phyloP scores from a whole-genome alignment of 176 grass and related monocot genomes.

The Carex scoparia region DNA sequence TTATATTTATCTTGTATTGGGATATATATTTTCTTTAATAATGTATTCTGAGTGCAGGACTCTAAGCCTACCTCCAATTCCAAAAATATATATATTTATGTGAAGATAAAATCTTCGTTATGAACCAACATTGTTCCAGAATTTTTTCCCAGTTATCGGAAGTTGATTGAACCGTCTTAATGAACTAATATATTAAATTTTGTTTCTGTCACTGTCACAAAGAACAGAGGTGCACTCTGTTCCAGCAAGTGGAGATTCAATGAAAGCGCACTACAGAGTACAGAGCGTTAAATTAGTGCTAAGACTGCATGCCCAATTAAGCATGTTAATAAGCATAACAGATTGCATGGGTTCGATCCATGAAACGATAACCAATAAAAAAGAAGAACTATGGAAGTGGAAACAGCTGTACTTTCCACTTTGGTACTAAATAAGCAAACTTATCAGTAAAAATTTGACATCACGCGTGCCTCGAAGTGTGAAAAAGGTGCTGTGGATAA shows the following conservation, averaged over 20 bases:
- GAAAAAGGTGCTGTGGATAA: not conserved
- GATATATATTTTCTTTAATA: not conserved
- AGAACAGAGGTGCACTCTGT: conserved; percentile 6
- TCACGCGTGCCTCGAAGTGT: not conserved
- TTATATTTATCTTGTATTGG: too few relatives aligned
- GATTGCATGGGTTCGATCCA: conserved; percentile 11
- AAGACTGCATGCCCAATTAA: not conserved
- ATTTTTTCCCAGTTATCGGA: not conserved
- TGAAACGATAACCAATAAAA: not conserved
- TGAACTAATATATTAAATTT: not conserved
- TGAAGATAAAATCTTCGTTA: not conserved
- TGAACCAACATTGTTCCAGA: not conserved
- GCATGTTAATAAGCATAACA: not conserved
- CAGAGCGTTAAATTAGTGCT: not conserved
- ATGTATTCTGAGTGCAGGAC: not conserved
- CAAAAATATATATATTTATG: not conserved
- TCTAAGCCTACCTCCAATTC: not conserved
- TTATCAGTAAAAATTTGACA: not conserved
- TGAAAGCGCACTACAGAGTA: conserved; percentile 12
- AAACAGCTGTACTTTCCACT: conserved; percentile 10
- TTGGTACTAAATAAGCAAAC: conserved; percentile 7
- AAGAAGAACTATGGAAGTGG: not conserved
- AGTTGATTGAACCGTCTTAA: not conserved
- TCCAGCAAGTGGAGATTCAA: conserved; percentile 11
- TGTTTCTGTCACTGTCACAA: not conserved